These are phyloP conservation scores for Boletus coccyginus DNA, from an alignment of 768 basidiomycete genomes.

Conservation along the genomic window DNA sequence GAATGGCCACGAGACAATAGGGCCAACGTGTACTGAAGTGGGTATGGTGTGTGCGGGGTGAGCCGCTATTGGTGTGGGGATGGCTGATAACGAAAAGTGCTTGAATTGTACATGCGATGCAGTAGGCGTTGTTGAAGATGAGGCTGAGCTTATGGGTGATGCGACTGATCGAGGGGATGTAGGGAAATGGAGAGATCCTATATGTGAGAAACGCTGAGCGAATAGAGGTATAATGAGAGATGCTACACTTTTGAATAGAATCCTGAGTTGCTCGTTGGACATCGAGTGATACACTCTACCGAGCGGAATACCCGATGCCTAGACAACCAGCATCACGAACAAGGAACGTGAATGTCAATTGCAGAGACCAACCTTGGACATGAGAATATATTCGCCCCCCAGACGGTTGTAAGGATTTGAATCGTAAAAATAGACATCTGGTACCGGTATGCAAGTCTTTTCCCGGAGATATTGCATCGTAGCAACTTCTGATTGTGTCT, in stretches of 20 bases:
- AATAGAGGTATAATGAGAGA: constrained; percentile 69
- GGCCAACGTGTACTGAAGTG: constrained; percentile 55
- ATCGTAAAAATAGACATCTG: constrained; percentile 73
- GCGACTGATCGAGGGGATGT: constrained; percentile 11
- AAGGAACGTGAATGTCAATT: constrained; percentile 1
- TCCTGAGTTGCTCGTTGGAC: constrained; percentile 59
- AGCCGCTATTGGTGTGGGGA: background rate
- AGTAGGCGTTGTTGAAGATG: constrained; percentile 27
- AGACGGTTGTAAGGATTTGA: constrained; percentile 82
- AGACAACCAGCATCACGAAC: constrained; percentile 5
- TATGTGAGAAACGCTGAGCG: constrained; percentile 69
- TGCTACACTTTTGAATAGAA: constrained; percentile 67
- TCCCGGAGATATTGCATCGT: constrained; percentile 79
- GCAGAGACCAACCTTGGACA: constrained; percentile 66
- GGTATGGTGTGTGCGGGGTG: constrained; percentile 9
- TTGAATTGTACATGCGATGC: constrained; percentile 18
- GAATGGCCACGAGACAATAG: constrained; percentile 89
- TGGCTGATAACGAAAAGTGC: constrained; percentile 18
- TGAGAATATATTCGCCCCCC: constrained; percentile 82
- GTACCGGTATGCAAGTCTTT: constrained; percentile 69
- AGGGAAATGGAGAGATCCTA: constrained; percentile 68
- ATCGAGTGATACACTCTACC: constrained; percentile 69
- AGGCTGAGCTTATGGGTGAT: constrained; percentile 19
- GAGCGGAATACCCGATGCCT: constrained; percentile 77
- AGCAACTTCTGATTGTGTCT: constrained; percentile 85